Base-by-base conservation (phyloP, 495 filamentous ascomycete genomes). In the Penicillium nucicola region DNA sequence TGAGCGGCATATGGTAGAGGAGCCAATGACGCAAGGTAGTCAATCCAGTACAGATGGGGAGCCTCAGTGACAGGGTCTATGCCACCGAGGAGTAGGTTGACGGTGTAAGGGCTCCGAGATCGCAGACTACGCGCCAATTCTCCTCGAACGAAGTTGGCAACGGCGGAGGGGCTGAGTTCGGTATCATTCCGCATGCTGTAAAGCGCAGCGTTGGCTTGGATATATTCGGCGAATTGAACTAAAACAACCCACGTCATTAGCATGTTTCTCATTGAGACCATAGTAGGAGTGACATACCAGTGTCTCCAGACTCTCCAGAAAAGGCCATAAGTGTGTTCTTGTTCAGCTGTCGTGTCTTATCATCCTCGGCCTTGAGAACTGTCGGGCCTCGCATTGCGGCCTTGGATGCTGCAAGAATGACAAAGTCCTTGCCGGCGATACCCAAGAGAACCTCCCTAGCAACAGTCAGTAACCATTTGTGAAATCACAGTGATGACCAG, bases 221-320 rank as follows among this genome's bases (percentile, higher is more conserved):
- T 91, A 76, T 90, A 97, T 77, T 99, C 93, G 62, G 93, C 90
- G 69, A 99, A 99, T 84, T 99, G 93, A 42, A 97, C 93, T 95
- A 67, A 55, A 28, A 37, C 31, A 37, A 31, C 43, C 39, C 39
- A 52, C 67, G 25, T 45, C 30, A 48, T 55, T 18, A 62, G 36
- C 18, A 37, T 48, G 36, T 48, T 15, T 50, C 32, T 43, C 22
- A 15, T 39, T 33, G 15, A 7, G 43, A 11, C 25, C 11, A 32
- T 43, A 18, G 40, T 11, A 44, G 19, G 4, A 57, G 53, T 38
- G 58, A 67, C 61, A 54, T 79, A 96, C 92, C 84, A 57, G 95
- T 97, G 67, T 99, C 93, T 62, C 93, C 93, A 49, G 95, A 86
- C 77, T 99, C 93, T 54, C 93, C 93, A 13, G 87, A 88, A 72